phyloP scores from a whole-genome alignment of 441 rosid species.

The Capsella rubella region DNA sequence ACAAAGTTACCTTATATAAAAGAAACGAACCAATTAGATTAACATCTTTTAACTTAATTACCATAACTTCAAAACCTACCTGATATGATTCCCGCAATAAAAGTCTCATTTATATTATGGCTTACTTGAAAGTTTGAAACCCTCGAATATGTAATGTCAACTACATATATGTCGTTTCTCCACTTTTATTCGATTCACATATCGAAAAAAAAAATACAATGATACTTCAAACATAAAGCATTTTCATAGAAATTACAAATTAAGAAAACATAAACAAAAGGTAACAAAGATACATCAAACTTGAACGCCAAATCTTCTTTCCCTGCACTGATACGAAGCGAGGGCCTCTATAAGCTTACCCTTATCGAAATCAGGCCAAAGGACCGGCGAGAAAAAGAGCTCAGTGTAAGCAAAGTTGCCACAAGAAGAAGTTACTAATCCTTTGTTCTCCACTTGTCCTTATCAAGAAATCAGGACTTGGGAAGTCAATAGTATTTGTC shows the following conservation, averaged over 20 bases:
- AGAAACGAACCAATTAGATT: no score
- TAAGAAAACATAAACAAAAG: not conserved
- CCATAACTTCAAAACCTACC: no score
- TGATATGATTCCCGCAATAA: no score
- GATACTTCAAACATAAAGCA: not conserved
- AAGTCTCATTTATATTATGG: no score
- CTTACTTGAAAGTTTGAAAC: no score
- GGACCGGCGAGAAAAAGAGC: constrained; percentile 47
- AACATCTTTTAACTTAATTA: no score
- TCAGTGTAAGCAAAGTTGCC: constrained; percentile 49
- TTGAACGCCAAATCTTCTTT: constrained; percentile 34
- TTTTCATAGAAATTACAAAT: not conserved
- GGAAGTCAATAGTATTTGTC: constrained; percentile 31
- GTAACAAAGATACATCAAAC: not conserved
- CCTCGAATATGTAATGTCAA: no score
- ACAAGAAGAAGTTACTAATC: constrained; percentile 57
- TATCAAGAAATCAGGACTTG: constrained; percentile 54
- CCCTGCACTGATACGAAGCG: constrained; percentile 27
- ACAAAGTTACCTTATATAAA: no score
- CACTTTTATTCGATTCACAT: not conserved
- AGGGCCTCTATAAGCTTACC: constrained; percentile 12
- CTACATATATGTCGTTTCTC: no score
- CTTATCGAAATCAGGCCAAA: constrained; percentile 57
- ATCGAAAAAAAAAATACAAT: not conserved
- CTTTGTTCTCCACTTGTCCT: constrained; percentile 54